Evolutionary conservation across 495 filamentous ascomycete species (phyloP), one percentile per base, ranked within the genome.

Genomic region (Massariosphaeria phaeospora): DNA sequence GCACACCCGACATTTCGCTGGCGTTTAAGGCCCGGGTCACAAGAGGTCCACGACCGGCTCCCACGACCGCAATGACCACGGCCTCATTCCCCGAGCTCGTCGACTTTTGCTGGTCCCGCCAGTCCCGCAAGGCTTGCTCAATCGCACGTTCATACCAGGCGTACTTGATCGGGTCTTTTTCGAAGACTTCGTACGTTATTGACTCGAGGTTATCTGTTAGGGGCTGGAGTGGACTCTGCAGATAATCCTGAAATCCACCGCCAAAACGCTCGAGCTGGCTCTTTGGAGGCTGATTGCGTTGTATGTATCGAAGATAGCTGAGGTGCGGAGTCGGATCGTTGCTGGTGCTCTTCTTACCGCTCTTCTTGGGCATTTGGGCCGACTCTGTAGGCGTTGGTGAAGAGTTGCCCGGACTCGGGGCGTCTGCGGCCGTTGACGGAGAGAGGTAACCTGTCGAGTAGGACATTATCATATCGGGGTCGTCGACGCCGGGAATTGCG

Each of bases 151-250:
- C 89, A 67, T 99, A 99, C 75, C 89, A 90, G 45, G 90, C 84
- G 67, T 99, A 99, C 69, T 99, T 99, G 67, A 97, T 84, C 0
- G 93, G 93, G 53, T 97, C 94, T 59, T 93, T 94, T 69, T 99
- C 93, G 64, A 99, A 99, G 8, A 97, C 91, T 68, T 99, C 93
- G 67, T 99, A 99, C 1, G 93, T 99, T 47, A 94, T 86, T 41
- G 87, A 93, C 66, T 99, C 93, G 21, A 99, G 77, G 59, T 99
- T 97, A 69, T 97, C 93, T 0, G 93, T 87, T 17, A 99, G 76
- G 0, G 93, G 93, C 65, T 99, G 94, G 31, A 99, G 72, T 8
- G 93, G 93, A 3, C 88, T 87, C 67, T 99, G 93, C 1, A 97
- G 75, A 71, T 93, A 97, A 66, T 99, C 93, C 57, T 99, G 94